phyloP scores from a whole-genome alignment of 805 yeast genomes.

The Candida boidinii region DNA sequence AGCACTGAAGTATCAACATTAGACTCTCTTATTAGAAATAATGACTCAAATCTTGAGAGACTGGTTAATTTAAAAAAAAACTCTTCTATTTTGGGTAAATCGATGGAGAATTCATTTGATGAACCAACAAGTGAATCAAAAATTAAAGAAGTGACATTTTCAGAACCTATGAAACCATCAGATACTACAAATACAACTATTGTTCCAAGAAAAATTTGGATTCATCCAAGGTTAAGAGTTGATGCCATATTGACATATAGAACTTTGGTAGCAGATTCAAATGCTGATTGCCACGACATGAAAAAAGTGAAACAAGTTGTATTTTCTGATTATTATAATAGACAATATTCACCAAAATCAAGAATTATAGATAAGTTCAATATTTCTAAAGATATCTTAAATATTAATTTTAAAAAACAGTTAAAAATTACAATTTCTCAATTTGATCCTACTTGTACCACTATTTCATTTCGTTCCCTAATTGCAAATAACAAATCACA shows the following conservation, averaged over 20 bases:
- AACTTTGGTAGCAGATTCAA: constrained; percentile 16
- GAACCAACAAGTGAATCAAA: too few relatives aligned
- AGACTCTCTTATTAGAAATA: too few relatives aligned
- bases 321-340: constrained; percentile 18
- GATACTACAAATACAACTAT: constrained; percentile 1
- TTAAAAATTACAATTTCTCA: constrained; percentile 11
- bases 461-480: constrained; percentile 11
- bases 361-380: constrained; percentile 17
- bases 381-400: constrained; percentile 1
- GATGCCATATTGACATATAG: constrained; percentile 24
- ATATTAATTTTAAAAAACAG: background rate
- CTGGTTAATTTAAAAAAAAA: too few relatives aligned
- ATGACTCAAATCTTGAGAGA: too few relatives aligned
- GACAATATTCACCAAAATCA: constrained; percentile 4
- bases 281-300: constrained; percentile 11
- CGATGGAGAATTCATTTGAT: too few relatives aligned
- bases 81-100: too few relatives aligned
- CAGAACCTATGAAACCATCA: background rate
- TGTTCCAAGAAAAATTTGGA: constrained; percentile 23
- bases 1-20: too few relatives aligned
- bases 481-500: constrained; percentile 11
- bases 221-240: constrained; percentile 22
- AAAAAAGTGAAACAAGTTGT: constrained; percentile 13
- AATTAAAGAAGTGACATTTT: too few relatives aligned
- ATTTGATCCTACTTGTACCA: constrained; percentile 7